Evolutionary conservation across 441 rosid species (phyloP).

Genomic region (Populus trichocarpa): DNA sequence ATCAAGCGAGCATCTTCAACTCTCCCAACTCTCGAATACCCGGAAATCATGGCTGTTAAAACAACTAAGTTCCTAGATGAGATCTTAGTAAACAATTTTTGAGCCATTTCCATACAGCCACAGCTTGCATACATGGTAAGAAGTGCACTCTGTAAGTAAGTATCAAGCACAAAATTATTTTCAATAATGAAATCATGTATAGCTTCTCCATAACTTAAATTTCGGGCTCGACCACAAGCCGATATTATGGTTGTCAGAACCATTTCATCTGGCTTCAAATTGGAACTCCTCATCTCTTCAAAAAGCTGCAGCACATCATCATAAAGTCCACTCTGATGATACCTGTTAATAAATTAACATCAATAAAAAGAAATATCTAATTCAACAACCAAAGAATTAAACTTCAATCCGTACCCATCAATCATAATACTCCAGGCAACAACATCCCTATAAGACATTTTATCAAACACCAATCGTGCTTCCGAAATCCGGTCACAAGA

Average conservation of each 20-base stretch:
- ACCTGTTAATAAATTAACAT: slow-evolving; percentile 30
- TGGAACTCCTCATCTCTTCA: slow-evolving; percentile 53
- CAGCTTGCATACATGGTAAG: slow-evolving; percentile 64
- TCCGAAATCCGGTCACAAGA: slow-evolving; percentile 33
- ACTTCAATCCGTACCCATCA: slow-evolving; percentile 35
- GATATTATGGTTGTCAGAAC: slow-evolving; percentile 53
- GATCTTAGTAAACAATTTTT: slow-evolving; percentile 41
- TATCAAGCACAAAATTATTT: slow-evolving; percentile 34
- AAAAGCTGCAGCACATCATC: slow-evolving; percentile 52
- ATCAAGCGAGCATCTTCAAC: slow-evolving; percentile 45
- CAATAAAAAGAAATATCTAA: neutral
- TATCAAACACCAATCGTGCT: slow-evolving; percentile 52
- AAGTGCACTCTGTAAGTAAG: slow-evolving; percentile 50
- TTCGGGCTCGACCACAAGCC: slow-evolving; percentile 43
- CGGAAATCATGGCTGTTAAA: slow-evolving; percentile 56
- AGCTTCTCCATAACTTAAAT: slow-evolving; percentile 38
- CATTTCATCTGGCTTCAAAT: slow-evolving; percentile 47
- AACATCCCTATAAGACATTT: slow-evolving; percentile 52
- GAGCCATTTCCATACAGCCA: slow-evolving; percentile 45
- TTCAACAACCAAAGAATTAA: neutral
- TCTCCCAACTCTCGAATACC: slow-evolving; percentile 39
- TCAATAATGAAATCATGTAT: slow-evolving; percentile 42
- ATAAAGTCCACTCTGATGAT: slow-evolving; percentile 37
- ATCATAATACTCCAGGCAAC: slow-evolving; percentile 63
- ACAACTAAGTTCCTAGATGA: slow-evolving; percentile 54